Conservation (phyloP, 345 rosid genomes). For the Salix koriyanagi region DNA sequence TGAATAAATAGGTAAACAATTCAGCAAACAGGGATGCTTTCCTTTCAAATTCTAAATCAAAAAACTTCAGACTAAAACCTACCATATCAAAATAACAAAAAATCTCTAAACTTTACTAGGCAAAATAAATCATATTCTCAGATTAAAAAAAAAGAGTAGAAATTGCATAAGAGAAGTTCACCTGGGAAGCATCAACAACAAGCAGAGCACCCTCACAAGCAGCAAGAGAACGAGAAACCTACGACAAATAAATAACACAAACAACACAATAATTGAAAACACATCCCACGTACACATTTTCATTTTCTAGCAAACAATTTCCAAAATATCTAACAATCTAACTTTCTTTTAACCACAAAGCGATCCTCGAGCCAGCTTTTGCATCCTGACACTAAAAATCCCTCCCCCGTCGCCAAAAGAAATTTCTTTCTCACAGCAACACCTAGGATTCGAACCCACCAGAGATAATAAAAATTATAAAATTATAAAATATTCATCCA, state of each 20-base stretch:
- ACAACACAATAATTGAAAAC: background rate
- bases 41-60: background rate
- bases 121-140: background rate
- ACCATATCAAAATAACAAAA: background rate
- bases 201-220: constrained; percentile 99
- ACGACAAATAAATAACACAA: background rate
- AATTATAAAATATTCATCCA: background rate
- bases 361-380: background rate
- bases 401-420: background rate
- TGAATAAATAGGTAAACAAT: background rate
- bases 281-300: background rate
- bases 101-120: background rate
- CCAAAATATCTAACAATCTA: background rate
- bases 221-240: constrained; percentile 99
- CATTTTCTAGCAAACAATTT: background rate
- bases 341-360: background rate
- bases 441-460: background rate
- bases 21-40: background rate
- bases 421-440: background rate
- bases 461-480: background rate
- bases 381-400: background rate
- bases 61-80: background rate
- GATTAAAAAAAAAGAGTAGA: background rate
- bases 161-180: constrained; percentile 12
- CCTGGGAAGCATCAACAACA: constrained; percentile 99